Base-by-base conservation (phyloP, 345 rosid genomes). In the Microcos paniculata region DNA sequence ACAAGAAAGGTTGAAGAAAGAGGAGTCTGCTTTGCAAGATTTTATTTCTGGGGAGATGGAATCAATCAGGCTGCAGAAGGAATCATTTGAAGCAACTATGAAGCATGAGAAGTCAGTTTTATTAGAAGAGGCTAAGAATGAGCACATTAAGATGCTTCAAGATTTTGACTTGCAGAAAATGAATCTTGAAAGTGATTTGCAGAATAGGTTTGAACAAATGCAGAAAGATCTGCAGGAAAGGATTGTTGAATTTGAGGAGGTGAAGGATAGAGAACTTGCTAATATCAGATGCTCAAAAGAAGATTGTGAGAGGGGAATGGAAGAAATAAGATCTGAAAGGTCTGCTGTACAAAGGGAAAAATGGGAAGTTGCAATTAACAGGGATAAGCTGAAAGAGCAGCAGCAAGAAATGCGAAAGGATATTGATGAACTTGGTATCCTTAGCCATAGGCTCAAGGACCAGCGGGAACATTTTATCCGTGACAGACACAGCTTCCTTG, bases 31-130 rank as follows among this genome's bases (percentile, higher is more conserved):
- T 53, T 76, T 82, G 71, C 82, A 74, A 80, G 86, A 87, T 79
- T 57, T 76, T 80, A 52, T 77, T 73, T 80, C 72, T 78, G 84
- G 80, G 58, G 90, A 92, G 84, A 72, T 84, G 79, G 94, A 89
- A 82, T 83, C 79, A 64, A 62, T 87, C 58, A 86, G 77, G 77
- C 58, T 84, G 80, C 89, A 89, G 84, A 92, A 87, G 80, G 92
- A 92, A 83, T 86, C 87, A 55, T 84, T 91, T 79, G 91, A 87
- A 80, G 87, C 87, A 10, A 86, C 73, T 82, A 89, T 82, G 87
- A 88, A 74, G 79, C 90, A 86, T 57, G 95, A 92, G 70, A 85
- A 85, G 72, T 77, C 83, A 55, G 79, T 76, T 64, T 80, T 91
- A 77, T 86, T 80, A 66, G 89, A 90, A 74, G 87, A 83, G 42